A percentile compares a stretch with the other conserved stretches of the same genome.
Conservation (phyloP, 108 stramenopile species). For the Cyclotella baltica region DNA sequence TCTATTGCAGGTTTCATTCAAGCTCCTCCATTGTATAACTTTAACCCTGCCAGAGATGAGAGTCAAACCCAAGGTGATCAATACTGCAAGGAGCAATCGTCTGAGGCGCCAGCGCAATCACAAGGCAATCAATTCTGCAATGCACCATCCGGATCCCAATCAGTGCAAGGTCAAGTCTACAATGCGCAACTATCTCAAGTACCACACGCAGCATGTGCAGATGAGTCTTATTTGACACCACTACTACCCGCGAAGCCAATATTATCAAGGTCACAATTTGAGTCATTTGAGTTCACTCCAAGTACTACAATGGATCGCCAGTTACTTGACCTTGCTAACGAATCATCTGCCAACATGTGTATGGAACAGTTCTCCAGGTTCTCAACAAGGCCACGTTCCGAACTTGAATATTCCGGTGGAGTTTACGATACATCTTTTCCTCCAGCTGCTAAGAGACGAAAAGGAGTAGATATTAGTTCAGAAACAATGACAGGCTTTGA, state of each 20-base stretch:
- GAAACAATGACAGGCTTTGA: background rate
- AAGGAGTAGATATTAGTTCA: background rate
- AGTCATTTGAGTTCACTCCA: background rate
- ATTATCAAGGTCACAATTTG: background rate
- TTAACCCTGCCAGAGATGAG: background rate
- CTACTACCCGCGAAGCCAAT: background rate
- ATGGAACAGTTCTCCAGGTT: conserved; percentile 19
- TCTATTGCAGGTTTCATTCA: background rate
- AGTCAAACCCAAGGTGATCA: background rate
- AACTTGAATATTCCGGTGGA: background rate
- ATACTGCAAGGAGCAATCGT: too few relatives aligned
- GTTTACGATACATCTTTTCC: background rate
- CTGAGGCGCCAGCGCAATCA: too few relatives aligned
- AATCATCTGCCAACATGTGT: conserved; percentile 17
- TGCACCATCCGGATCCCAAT: too few relatives aligned
- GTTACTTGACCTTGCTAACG: conserved; percentile 11
- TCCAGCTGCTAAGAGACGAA: background rate
- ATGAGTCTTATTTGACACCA: background rate
- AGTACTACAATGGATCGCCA: conserved; percentile 12
- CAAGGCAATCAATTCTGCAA: too few relatives aligned
- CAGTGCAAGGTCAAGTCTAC: background rate
- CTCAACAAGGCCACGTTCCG: background rate
- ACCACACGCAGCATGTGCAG: background rate
- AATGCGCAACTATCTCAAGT: background rate
- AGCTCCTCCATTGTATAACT: conserved; percentile 7